Evolutionary conservation across 768 basidiomycete genomes (phyloP), one percentile per base, ranked within the genome.

Genomic region (Imleria badia): DNA sequence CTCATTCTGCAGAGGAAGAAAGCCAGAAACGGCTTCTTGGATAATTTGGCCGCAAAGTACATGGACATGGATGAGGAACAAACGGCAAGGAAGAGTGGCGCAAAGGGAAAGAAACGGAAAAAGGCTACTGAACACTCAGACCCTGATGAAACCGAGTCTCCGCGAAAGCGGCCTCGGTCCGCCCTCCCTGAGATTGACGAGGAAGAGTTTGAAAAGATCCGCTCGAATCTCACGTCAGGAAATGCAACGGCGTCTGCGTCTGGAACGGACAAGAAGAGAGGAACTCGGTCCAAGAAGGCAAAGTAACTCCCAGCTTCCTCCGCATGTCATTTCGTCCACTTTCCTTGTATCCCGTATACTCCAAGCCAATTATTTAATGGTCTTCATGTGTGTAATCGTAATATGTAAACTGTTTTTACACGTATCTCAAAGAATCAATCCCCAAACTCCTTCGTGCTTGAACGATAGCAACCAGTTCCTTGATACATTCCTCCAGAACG

Each of bases 401-500:
- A 19, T 39, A 51, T 36, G 13, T 15, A 7, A 41, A 31, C 26
- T 39, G 15, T 42, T 45, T 47, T 72, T 75, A 91, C 62, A 93
- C 66, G 66, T 90, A 92, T 61, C 87, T 82, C 57, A 93, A 72
- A 22, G 84, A 78, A 72, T 95, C 93, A 57, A 95, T 89, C 10
- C 94, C 94, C 49, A 95, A 72, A 71, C 85, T 87, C 56, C 90
- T 76, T 54, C 93, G 77, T 15, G 90, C 91, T 71, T 91, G 87
- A 48, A 94, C 82, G 59, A 94, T 87, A 14, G 91, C 90, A 14
- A 85, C 84, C 33, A 94, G 75, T 70, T 98, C 96, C 73, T 98
- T 98, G 66, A 98, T 88, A 56, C 87, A 89, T 71, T 98, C 96
- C 72, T 98, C 96, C 58, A 98, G 68, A 38, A 98, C 86, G 30